These are phyloP conservation scores for Penicillium turbatum DNA, from an alignment of 495 filamentous ascomycete species.

Conservation along the genomic window DNA sequence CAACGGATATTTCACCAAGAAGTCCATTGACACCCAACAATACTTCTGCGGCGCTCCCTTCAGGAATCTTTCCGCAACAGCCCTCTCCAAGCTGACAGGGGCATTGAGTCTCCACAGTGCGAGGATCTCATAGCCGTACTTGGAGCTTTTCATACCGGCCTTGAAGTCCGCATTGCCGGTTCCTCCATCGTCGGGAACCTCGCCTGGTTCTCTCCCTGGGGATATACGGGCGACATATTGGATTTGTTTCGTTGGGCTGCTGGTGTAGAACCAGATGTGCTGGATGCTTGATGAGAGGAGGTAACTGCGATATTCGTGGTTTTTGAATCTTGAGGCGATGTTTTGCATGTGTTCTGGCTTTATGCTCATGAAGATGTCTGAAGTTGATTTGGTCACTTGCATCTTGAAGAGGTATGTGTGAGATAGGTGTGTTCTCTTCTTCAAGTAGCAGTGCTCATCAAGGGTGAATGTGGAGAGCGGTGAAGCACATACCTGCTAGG, in stretches of 20 bases:
- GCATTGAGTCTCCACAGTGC: constrained; percentile 26
- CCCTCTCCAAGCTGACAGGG: constrained; percentile 25
- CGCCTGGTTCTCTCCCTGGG: constrained; percentile 21
- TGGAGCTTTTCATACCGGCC: constrained; percentile 29
- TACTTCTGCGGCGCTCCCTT: constrained; percentile 31
- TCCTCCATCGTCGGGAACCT: constrained; percentile 31
- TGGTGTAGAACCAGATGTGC: constrained; percentile 38
- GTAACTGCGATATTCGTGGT: constrained; percentile 39
- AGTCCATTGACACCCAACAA: constrained; percentile 16
- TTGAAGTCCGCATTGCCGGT: constrained; percentile 42
- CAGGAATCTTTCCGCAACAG: constrained; percentile 21
- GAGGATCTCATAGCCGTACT: constrained; percentile 36
- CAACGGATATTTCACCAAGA: constrained; percentile 12
- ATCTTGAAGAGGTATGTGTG: not conserved
- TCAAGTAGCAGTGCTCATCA: too few species aligned
- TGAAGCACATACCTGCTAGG: too few species aligned
- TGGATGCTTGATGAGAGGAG: constrained; percentile 25
- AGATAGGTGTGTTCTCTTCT: not conserved
- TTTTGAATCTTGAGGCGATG: constrained; percentile 30
- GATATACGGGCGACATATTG: constrained; percentile 22
- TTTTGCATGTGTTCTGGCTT: constrained; percentile 32
- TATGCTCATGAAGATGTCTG: constrained; percentile 34
- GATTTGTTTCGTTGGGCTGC: constrained; percentile 19
- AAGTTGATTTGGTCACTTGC: constrained; percentile 2
- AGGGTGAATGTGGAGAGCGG: too few species aligned